Conservation (phyloP, 2,329 filamentous ascomycete genomes). For the Colletotrichum spaethianum region DNA sequence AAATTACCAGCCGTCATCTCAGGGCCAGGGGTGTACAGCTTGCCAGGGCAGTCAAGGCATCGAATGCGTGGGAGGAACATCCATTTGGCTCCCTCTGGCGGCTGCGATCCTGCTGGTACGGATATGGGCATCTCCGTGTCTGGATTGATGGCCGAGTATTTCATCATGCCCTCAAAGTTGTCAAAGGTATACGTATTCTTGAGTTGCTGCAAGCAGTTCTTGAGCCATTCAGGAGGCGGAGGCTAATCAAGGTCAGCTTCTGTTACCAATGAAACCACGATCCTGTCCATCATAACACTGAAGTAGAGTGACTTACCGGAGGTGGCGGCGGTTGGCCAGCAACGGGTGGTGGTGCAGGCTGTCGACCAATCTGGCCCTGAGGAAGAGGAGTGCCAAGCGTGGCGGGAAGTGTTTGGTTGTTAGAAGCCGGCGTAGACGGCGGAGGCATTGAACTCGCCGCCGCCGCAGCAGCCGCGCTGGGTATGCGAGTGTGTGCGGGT, state of each 20-base stretch:
- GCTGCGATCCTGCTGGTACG: slow-evolving; percentile 61
- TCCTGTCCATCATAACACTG: neutral
- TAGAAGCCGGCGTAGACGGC: slow-evolving; percentile 54
- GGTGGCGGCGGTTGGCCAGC: slow-evolving; percentile 68
- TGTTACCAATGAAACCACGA: neutral
- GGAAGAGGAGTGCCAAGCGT: slow-evolving; percentile 52
- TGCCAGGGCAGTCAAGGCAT: slow-evolving; percentile 93
- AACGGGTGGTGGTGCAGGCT: slow-evolving; percentile 76
- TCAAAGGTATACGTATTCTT: slow-evolving; percentile 82
- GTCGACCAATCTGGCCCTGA: slow-evolving; percentile 73
- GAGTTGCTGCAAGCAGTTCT: slow-evolving; percentile 79
- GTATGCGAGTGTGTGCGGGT: slow-evolving; percentile 49
- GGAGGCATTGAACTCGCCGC: slow-evolving; percentile 52
- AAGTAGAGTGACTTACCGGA: slow-evolving; percentile 68
- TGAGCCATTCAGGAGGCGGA: slow-evolving; percentile 89
- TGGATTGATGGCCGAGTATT: slow-evolving; percentile 85
- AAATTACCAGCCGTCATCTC: slow-evolving; percentile 91
- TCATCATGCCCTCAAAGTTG: slow-evolving; percentile 91
- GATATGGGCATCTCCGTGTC: slow-evolving; percentile 77
- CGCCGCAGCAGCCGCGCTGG: slow-evolving; percentile 46
- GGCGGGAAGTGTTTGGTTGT: slow-evolving; percentile 38
- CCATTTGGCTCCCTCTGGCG: slow-evolving; percentile 77
- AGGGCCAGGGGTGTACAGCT: slow-evolving; percentile 92
- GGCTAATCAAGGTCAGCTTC: slow-evolving; percentile 67
- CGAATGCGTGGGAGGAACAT: slow-evolving; percentile 91